Evolutionary conservation across 352 stramenopile genomes (phyloP), one percentile per base, ranked within the genome.

Genomic region (Phytophthora sansomeana): DNA sequence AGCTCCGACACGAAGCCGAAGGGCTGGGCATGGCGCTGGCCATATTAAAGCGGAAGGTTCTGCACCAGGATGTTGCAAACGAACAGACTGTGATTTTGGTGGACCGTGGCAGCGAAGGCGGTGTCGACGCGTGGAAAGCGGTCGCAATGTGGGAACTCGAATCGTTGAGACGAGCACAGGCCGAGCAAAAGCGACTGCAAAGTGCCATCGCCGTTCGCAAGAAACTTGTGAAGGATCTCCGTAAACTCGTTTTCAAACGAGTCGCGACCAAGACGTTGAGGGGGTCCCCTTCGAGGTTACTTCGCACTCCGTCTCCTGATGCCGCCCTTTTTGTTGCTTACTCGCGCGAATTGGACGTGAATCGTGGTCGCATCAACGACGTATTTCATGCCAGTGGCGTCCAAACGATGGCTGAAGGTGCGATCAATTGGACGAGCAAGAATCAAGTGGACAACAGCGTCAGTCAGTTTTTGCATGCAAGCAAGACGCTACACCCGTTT

Each of bases 351-450:
- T 7, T 63, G 32, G 33, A 69, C 7, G 32, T 10, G 1, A 57
- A 69, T 9, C 66, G 66, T 38, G 11, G 39, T 32, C 58, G 32
- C 10, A 65, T 66, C 8, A 52, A 69, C 11, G 39, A 63, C 1
- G 53, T 61, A 0, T 61, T 61, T 14, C 41, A 21, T 2, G 21
- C 19, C 4, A 49, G 43, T 19, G 24, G 39, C n/a, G 35, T 58
- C 13, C 24, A 32, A 2, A 35, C 56, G 10, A 63, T 56, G 43
- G 11, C 13, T 4, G 26, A 49, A 47, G 21, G 33, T 17, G 43
- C 21, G 7, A 17, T n/a, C 5, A 39, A 55, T 41, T 49, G 26
- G 1, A 19, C 26, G 5, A 41, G 36, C 28, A 38, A 8, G 54
- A 36, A 62, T 24, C 7, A 24, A 47, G 3, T 43, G 17, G 26